Base-by-base conservation (phyloP, 2,329 filamentous ascomycete species). In the Hypoxylon sp. region DNA sequence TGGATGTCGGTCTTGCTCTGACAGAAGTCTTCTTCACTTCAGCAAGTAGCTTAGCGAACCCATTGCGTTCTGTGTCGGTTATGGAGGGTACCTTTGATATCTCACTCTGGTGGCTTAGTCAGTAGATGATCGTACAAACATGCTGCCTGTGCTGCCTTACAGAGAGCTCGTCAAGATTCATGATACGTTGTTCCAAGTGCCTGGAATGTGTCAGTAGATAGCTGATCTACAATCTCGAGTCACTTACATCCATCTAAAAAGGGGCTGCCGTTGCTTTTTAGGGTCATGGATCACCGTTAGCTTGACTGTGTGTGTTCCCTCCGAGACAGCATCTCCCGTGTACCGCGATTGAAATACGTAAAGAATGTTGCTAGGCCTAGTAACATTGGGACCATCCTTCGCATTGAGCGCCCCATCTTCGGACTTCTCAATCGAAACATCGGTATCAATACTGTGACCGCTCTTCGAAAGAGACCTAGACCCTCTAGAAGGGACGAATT, bases 141-240 rank as follows among this genome's bases (percentile, higher is more conserved):
- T 6, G 11, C 1, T 35, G 13, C 29, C 21, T 55, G 29, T 4
- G 19, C 7, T 13, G 44, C 48, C 67, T 37, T 74, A 83, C 80
- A 73, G 80, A 82, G 21, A 84, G 78, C 2, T 80, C 78, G 8
- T 84, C 80, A 68, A 84, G 80, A 60, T 79, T 82, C 79, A 84
- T 80, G 3, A 79, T 75, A 2, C 78, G 72, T 63, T 83, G 82
- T 1, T 76, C 76, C 19, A 83, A 65, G 65, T 84, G 70, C 57
- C 67, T 63, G 11, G 10, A 6, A 10, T 8, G 10, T 51, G 54
- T 69, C 48, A 71, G 65, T 19, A 32, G 6, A 17, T 0, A 6
- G 6, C 6, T 29, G 6, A 6, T 31, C 2, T 2, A 11, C 2
- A n/a, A 13, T 7, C 5, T 0, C 3, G 31, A 75, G 75, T 62